Evolutionary conservation across 2,329 filamentous ascomycete genomes (phyloP).

Genomic region (Aspergillus arachidicola): DNA sequence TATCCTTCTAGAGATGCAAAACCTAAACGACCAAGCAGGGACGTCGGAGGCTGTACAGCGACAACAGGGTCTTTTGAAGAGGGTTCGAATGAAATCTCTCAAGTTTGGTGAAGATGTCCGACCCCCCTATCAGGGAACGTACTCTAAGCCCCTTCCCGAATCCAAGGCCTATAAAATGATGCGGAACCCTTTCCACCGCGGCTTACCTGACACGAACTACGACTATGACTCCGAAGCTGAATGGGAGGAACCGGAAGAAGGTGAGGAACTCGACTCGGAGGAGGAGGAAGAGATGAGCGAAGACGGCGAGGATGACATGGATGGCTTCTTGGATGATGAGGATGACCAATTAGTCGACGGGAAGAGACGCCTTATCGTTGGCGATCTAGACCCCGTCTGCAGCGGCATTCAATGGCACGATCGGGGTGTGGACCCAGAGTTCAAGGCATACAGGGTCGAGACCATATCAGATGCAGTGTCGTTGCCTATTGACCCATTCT

Average conservation of each 20-base stretch:
- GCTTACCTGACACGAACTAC: conserved; percentile 60
- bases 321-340: conserved; percentile 85
- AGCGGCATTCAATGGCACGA: conserved; percentile 84
- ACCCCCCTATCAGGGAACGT: conserved; percentile 66
- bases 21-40: conserved; percentile 41
- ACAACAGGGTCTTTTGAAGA: conserved; percentile 46
- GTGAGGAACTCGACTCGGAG: conserved; percentile 67
- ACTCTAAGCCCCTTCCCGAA: conserved; percentile 51
- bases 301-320: conserved; percentile 80
- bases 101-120: conserved; percentile 65
- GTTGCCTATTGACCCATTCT: conserved; percentile 81
- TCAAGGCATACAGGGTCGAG: conserved; percentile 70
- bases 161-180: conserved; percentile 49
- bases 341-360: conserved; percentile 64
- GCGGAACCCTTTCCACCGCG: conserved; percentile 56
- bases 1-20: conserved; percentile 61
- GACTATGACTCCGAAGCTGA: conserved; percentile 67
- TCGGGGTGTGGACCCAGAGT: conserved; percentile 50
- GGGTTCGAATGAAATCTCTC: conserved; percentile 60
- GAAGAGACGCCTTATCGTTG: conserved; percentile 61
- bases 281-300: conserved; percentile 64
- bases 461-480: conserved; percentile 62
- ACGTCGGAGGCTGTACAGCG: conserved; percentile 28
- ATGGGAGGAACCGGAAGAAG: conserved; percentile 73
- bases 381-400: conserved; percentile 73